phyloP scores from a whole-genome alignment of 257 asterid genomes.

The Fraxinus excelsior region DNA sequence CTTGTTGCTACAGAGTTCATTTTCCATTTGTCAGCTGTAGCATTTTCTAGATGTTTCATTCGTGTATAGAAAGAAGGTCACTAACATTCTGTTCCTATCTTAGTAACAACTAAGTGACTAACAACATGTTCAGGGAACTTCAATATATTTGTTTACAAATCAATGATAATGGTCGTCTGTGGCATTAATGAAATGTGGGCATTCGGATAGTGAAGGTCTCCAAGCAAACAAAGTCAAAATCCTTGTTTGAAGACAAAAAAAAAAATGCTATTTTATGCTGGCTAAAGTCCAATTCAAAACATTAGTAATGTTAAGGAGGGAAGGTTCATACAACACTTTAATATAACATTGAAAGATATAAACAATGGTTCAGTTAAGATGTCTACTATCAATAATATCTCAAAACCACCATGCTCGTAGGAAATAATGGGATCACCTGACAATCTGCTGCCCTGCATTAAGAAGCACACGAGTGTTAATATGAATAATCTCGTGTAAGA shows the following conservation, averaged over 20 bases:
- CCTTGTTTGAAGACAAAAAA: background rate
- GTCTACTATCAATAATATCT: background rate
- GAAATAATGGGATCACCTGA: constrained; percentile 49
- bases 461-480: constrained; percentile 38
- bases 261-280: constrained; percentile 3
- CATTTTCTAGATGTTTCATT: background rate
- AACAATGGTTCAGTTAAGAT: background rate
- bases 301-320: background rate
- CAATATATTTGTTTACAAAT: background rate
- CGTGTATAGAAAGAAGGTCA: background rate
- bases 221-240: constrained; percentile 14
- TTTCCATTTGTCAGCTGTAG: background rate
- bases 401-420: background rate
- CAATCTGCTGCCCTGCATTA: constrained; percentile 84
- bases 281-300: constrained; percentile 6
- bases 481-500: constrained; percentile 8
- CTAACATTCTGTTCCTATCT: background rate
- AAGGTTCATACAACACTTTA: background rate
- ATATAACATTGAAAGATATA: background rate
- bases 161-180: background rate
- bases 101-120: background rate
- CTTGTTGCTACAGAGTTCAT: background rate
- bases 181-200: background rate
- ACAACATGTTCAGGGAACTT: background rate
- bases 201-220: background rate